Base-by-base conservation (phyloP, 2,329 filamentous ascomycete species). In the Neofusicoccum ribis region DNA sequence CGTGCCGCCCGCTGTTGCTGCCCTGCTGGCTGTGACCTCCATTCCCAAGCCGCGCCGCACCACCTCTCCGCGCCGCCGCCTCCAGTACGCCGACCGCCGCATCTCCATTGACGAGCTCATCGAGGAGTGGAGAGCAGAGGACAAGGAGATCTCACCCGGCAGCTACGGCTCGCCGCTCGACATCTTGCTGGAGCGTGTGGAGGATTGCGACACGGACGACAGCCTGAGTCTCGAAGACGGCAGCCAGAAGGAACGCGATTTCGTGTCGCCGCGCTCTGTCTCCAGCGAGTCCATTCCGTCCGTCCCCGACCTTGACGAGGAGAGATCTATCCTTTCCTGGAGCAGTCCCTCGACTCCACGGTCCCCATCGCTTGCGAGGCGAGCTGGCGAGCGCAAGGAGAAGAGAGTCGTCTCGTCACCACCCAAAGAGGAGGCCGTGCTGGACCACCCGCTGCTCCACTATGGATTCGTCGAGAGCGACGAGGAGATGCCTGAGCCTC, bases 231-330 rank as follows among this genome's bases (percentile, higher is more conserved):
- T 79, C 50, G 69, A 72, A 3, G 69, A 75, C 20, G 73, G 70
- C 65, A 82, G 77, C 69, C 78, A 83, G n/a, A 76, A 74, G 71
- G 71, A 70, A 12, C 72, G 68, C 3, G 56, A 71, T 36, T 71
- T 77, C 0, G 74, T 74, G 17, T 82, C 80, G 6, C 77, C 79
- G 1, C 76, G 83, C 62, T 87, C 85, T 1, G 76, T 83, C 17
- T 88, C 86, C 2, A 83, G 80, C 69, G 85, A 86, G n/a, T 88
- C 85, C 0, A 78, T 86, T 62, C 83, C 85, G 0, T 86, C 84
- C 1, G 77, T 87, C 14, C 81, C 81, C 3, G 80, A 80, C 9
- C 66, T 79, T 37, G 80, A 81, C 37, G 78, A 84, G 63, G 79
- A 81, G n/a, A 81, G 80, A 5, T 83, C 81, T 0, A 72, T 80